Evolutionary conservation across 495 filamentous ascomycete genomes (phyloP).

Genomic region (Trypethelium eluteriae): DNA sequence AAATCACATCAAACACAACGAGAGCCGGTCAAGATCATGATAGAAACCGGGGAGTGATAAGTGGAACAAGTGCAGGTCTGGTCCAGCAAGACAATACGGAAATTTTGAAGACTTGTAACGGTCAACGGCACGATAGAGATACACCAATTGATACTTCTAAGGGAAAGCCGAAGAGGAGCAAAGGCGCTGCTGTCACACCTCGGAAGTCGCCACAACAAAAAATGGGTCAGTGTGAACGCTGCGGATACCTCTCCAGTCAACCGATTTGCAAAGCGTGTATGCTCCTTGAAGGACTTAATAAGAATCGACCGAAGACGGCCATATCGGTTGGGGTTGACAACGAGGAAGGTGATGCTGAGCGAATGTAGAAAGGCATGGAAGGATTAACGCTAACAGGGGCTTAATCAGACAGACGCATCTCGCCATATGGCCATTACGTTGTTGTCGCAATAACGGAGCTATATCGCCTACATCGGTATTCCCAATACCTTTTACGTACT

Average conservation of each 20-base stretch:
- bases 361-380: neutral
- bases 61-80: neutral
- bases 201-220: constrained; percentile 52
- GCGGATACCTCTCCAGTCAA: constrained; percentile 94
- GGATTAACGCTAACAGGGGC: neutral
- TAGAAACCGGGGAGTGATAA: neutral
- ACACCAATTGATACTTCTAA: neutral
- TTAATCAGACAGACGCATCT: neutral
- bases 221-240: constrained; percentile 76
- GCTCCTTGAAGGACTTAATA: constrained; percentile 84
- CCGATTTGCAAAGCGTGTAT: constrained; percentile 90
- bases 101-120: neutral
- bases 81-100: neutral
- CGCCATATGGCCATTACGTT: too few species aligned
- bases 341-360: constrained; percentile 5
- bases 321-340: constrained; percentile 28
- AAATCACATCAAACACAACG: constrained; percentile 42
- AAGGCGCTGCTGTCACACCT: constrained; percentile 13
- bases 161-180: constrained; percentile 22
- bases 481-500: too few species aligned
- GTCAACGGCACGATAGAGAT: constrained; percentile 19
- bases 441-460: too few species aligned
- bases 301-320: constrained; percentile 65
- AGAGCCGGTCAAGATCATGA: neutral
- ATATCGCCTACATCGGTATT: too few species aligned